Percentiles rank a stretch among this genome's conserved stretches.
These are phyloP conservation scores for Colletotrichum limetticola DNA, from an alignment of 2,329 filamentous ascomycete species.

Conservation along the genomic window DNA sequence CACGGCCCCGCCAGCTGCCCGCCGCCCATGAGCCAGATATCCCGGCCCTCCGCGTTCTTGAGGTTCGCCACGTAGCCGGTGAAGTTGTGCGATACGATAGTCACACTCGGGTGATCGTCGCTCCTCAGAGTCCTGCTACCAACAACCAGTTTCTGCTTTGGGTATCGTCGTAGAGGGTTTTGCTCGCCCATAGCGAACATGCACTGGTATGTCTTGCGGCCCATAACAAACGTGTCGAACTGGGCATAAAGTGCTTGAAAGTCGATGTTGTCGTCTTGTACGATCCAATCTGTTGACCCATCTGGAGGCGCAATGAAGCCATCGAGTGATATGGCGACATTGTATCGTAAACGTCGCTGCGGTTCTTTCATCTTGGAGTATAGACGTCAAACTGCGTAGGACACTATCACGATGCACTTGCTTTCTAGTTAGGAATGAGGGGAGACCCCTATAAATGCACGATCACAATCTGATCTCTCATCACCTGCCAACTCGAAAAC, in stretches of 20 bases:
- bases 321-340: slow-evolving; percentile 47
- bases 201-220: slow-evolving; percentile 46
- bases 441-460: neutral
- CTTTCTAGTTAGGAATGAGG: neutral
- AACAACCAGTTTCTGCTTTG: slow-evolving; percentile 43
- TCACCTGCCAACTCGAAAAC: neutral
- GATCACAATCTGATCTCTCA: neutral
- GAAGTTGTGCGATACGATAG: slow-evolving; percentile 38
- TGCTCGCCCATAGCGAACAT: slow-evolving; percentile 36
- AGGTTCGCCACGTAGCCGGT: slow-evolving; percentile 37
- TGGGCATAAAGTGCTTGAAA: slow-evolving; percentile 44
- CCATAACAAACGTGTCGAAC: slow-evolving; percentile 49
- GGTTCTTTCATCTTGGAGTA: slow-evolving; percentile 9
- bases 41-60: slow-evolving; percentile 38
- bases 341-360: slow-evolving; percentile 43
- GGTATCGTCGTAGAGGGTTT: slow-evolving; percentile 38
- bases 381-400: neutral
- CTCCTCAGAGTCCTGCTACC: slow-evolving; percentile 38
- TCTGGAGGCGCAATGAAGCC: slow-evolving; percentile 47
- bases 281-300: slow-evolving; percentile 45
- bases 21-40: slow-evolving; percentile 51
- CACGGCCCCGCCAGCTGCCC: slow-evolving; percentile 42
- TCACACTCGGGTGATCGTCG: slow-evolving; percentile 39
- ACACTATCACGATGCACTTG: neutral
- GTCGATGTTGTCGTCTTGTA: slow-evolving; percentile 44